Conservation (phyloP, 208 protist species). For the Crithidia brevicula region DNA sequence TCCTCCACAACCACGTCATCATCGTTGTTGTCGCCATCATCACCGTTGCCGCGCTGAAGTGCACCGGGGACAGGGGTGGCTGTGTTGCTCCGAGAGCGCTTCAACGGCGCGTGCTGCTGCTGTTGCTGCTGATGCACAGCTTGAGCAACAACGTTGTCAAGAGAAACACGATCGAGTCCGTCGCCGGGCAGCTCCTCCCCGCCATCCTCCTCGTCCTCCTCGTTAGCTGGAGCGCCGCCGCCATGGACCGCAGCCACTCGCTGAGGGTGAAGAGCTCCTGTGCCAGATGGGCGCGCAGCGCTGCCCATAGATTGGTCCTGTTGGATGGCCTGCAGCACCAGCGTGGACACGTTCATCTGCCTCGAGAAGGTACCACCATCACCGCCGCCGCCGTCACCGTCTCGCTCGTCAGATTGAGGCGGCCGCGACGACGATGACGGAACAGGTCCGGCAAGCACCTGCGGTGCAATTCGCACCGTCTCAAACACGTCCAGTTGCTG, state of each 20-base stretch:
- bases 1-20: background rate
- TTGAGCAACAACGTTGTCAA: conserved; percentile 42
- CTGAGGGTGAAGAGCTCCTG: too few relatives aligned
- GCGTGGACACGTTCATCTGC: conserved; percentile 6
- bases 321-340: conserved; percentile 26
- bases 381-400: conserved; percentile 2
- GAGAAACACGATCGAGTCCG: conserved; percentile 45
- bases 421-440: too few relatives aligned
- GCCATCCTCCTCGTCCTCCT: conserved; percentile 25
- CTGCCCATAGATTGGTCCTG: background rate
- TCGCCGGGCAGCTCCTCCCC: conserved; percentile 66
- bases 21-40: conserved; percentile 1
- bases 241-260: background rate
- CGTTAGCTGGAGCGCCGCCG: background rate
- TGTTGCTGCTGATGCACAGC: conserved; percentile 25
- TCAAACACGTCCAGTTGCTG: conserved; percentile 27
- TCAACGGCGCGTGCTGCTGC: conserved; percentile 3
- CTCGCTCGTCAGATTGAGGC: too few relatives aligned
- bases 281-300: background rate
- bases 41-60: background rate
- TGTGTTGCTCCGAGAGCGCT: conserved; percentile 21
- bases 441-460: too few relatives aligned
- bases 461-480: conserved; percentile 13
- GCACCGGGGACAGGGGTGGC: background rate
- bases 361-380: background rate